Conservation (phyloP, 352 stramenopile genomes). For the Hyaloperonospora arabidopsidis region DNA sequence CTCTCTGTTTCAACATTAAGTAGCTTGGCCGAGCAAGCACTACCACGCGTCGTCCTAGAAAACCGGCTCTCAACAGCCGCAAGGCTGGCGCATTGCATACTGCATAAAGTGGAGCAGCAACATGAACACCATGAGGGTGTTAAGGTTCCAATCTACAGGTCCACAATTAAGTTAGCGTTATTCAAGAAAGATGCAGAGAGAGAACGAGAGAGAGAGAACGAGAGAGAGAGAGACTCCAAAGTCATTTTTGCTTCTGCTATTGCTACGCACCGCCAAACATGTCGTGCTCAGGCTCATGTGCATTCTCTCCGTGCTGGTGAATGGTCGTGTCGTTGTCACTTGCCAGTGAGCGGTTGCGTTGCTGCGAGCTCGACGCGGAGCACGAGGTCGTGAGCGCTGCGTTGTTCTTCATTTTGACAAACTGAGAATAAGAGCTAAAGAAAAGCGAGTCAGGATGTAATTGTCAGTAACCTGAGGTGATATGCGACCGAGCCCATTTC, state of each 20-base stretch:
- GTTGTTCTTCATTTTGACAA: constrained; percentile 29
- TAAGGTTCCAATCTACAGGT: constrained; percentile 63
- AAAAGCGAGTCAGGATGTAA: not conserved
- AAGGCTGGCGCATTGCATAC: constrained; percentile 78
- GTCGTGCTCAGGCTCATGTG: constrained; percentile 46
- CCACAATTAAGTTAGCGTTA: no score
- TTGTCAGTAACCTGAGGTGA: no score
- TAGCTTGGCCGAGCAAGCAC: not conserved
- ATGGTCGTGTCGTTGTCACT: constrained; percentile 12
- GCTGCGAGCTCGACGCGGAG: constrained; percentile 31
- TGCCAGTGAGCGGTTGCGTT: constrained; percentile 14
- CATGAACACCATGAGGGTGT: constrained; percentile 81
- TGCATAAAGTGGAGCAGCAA: constrained; percentile 83
- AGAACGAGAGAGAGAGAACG: constrained; percentile 5
- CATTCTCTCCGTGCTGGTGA: constrained; percentile 9
- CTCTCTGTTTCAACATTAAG: no score
- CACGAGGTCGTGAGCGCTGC: constrained; percentile 25
- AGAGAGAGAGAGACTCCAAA: not conserved
- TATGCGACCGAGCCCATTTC: no score
- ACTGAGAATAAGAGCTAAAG: constrained; percentile 7
- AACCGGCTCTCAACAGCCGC: constrained; percentile 40
- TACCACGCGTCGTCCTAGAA: not conserved
- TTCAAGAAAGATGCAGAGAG: no score
- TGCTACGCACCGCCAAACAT: constrained; percentile 69
- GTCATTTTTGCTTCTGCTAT: not conserved